Base-by-base conservation (phyloP, 345 rosid species). In the Carallia brachiata region DNA sequence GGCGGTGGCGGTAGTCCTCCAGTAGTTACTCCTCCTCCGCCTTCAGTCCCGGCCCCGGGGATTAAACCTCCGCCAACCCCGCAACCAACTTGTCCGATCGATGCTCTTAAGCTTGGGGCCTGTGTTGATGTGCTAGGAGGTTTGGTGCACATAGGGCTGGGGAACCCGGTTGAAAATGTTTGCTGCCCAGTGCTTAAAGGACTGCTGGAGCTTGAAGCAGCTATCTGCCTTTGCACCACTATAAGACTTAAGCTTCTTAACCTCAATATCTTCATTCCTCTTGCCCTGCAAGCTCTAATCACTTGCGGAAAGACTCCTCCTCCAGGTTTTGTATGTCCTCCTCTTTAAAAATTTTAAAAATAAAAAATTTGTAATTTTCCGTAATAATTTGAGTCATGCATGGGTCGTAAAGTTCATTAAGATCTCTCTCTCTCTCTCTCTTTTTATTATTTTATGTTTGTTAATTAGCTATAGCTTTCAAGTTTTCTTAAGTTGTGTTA, bases 151-250 rank as follows among this genome's bases (percentile, higher is more conserved):
- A 18, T 83, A 1, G 82, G 86, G 36, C 39, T 83, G 2, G 86
- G 84, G 52, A 66, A 80, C 62, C 86, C 86, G 0, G 70, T 83
- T 1, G 78, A 83, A 67, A 78, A 78, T 59, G 72, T 68, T 6
- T 83, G 86, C 36, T 80, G 84, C 23, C 86, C 86, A 0, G 78
- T 83, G 53, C 52, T 83, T 23, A 52, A 73, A 64, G 86, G 86
- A 27, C 65, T 83, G 70, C 74, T 83, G 0, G 82, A 80, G 77
- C 80, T 83, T 19, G 86, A 83, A 81, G 86, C 86, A 28, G 86
- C 86, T 0, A 31, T 83, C 60, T 83, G 86, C 55, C 76, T 83
- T 30, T 83, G 86, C 73, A 73, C 82, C 0, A 73, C 72, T 32
- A 63, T 80, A 28, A 75, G 82, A 74, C 76, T 83, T 15, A 83